phyloP scores from a whole-genome alignment of 2,329 filamentous ascomycete species.

The Trichoderma simmonsii region DNA sequence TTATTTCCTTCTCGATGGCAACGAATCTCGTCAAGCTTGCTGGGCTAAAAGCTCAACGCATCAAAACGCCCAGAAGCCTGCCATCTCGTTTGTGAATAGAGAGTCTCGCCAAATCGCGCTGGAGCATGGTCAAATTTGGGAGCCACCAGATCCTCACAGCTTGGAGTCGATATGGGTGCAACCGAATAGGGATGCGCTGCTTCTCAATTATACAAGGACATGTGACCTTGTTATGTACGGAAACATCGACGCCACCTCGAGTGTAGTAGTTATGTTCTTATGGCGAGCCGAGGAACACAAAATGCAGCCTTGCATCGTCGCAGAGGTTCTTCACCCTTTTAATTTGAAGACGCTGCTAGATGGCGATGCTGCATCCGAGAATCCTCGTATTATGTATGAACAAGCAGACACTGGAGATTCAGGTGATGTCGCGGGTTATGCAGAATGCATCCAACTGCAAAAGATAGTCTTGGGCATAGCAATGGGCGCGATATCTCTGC shows the following conservation, averaged over 20 bases:
- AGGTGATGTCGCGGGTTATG: not conserved
- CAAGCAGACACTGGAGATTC: not conserved
- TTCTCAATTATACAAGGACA: not conserved
- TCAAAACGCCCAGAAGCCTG: slow-evolving; percentile 5
- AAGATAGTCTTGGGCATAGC: not conserved
- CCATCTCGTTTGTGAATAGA: not conserved
- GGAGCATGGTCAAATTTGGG: not conserved
- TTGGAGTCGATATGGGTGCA: not conserved
- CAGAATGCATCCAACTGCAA: not conserved
- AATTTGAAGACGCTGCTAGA: not conserved
- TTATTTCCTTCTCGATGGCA: slow-evolving; percentile 3
- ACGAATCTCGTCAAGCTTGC: slow-evolving; percentile 13
- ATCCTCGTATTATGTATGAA: not conserved
- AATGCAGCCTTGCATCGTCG: not conserved
- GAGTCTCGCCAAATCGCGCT: not conserved
- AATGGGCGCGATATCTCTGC: not conserved
- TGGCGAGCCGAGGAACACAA: not conserved
- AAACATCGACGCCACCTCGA: not conserved
- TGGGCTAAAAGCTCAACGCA: not conserved
- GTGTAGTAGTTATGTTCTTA: not conserved
- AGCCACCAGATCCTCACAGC: not conserved
- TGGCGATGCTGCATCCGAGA: not conserved
- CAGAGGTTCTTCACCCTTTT: not conserved
- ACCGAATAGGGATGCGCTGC: not conserved
- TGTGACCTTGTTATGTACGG: not conserved